Base-by-base conservation (phyloP, 176 grass and related monocot species). In the Carex parvula region DNA sequence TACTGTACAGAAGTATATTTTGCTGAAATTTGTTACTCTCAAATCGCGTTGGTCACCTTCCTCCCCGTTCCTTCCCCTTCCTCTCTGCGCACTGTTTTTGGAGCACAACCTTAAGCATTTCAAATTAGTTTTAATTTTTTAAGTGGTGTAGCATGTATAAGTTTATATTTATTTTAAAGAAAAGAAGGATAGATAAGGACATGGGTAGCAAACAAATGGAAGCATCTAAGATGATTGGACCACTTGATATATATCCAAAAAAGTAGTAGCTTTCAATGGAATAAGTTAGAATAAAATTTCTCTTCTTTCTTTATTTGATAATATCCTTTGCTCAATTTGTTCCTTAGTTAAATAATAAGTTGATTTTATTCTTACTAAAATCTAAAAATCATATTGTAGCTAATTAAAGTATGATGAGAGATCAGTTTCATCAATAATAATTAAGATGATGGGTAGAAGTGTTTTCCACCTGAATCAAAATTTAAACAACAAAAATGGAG, bases 241-340 rank as follows among this genome's bases (percentile, higher is more conserved):
- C 39, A 73, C 42, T 73, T 73, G 70, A 73, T 24, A 48, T 22
- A 73, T 74, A 10, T 74, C 39, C n/a, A 74, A 74, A n/a, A n/a
- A 12, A 21, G 1, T 5, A 1, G 41, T 24, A 74, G 42, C 70
- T 74, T 14, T 52, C 70, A 14, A 13, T 74, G n/a, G 20, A 74
- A 73, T 52, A 22, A 48, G 3, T 50, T 74, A 1, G 12, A 13
- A 21, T 8, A 26, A 24, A 50, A 21, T 21, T 71, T 59, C 18
- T 74, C 70, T 22, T 50, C 1, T 35, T 37, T 68, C 24, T 35
- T 5, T 2, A 0, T 37, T 16, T 14, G 30, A 15, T 17, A 68
- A 15, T 32, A 29, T 66, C 12, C 1, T 66, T 33, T 21, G 10
- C 3, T 24, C 61, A 26, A 63, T 8, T 64, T 30, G 3, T 66